Percentiles rank a stretch among this genome's conserved stretches.
Evolutionary conservation across 2,329 filamentous ascomycete species (phyloP).

Genomic region (Rutstroemia sp.): DNA sequence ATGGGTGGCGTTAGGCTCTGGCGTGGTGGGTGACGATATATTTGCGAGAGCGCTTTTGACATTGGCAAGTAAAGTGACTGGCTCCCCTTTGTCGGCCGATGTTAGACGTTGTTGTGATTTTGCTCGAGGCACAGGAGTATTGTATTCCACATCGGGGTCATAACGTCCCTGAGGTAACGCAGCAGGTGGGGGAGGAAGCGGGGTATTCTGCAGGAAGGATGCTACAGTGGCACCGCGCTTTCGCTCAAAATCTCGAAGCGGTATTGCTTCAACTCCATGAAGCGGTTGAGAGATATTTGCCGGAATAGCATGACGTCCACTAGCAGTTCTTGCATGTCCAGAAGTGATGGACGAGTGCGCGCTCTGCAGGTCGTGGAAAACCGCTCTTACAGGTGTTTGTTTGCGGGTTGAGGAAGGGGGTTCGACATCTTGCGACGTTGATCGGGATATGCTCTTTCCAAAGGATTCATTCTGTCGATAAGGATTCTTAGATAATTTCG

Average conservation of each 20-base stretch:
- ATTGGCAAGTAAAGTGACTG: slow-evolving; percentile 2
- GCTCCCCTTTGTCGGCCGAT: not conserved
- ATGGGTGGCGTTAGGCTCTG: not conserved
- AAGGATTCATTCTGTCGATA: not conserved
- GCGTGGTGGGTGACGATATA: slow-evolving; percentile 4
- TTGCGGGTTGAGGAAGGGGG: slow-evolving; percentile 4
- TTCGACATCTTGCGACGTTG: slow-evolving; percentile 1
- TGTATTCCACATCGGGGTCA: not conserved
- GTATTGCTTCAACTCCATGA: slow-evolving; percentile 17
- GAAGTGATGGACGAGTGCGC: slow-evolving; percentile 27
- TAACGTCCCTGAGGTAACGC: slow-evolving; percentile 2
- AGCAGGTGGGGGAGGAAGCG: slow-evolving; percentile 13
- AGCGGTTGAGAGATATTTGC: slow-evolving; percentile 5
- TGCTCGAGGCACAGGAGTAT: not conserved
- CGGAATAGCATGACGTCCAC: not conserved
- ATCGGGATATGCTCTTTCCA: slow-evolving; percentile 1
- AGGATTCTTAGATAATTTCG: not conserved
- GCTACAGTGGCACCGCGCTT: slow-evolving; percentile 1
- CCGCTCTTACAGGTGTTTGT: slow-evolving; percentile 16
- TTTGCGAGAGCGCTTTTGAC: slow-evolving; percentile 7
- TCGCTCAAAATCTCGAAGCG: slow-evolving; percentile 14
- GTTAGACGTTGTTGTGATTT: slow-evolving; percentile 1
- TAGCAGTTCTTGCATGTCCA: slow-evolving; percentile 15
- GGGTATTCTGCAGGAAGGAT: slow-evolving; percentile 10
- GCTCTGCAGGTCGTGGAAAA: slow-evolving; percentile 25